A percentile compares a stretch with the other conserved stretches of the same genome.
phyloP scores from a whole-genome alignment of 2,329 filamentous ascomycete species.

The Talaromyces albobiverticillius region DNA sequence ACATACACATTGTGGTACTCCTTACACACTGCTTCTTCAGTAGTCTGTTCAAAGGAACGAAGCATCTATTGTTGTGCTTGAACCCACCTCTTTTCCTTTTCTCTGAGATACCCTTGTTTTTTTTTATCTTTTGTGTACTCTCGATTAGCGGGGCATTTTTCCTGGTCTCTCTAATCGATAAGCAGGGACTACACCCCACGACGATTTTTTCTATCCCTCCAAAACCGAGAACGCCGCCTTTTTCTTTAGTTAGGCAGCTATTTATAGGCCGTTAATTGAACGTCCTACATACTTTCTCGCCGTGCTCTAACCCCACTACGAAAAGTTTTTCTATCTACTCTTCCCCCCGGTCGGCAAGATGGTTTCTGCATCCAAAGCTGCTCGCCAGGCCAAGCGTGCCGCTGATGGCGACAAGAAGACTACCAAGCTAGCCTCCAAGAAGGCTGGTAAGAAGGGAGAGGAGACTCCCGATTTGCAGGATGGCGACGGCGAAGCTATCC shows the following conservation, averaged over 20 bases:
- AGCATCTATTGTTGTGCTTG: neutral
- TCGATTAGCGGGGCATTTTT: slow-evolving; percentile 16
- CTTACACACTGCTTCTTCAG: neutral
- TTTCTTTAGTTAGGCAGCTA: neutral
- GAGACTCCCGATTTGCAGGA: slow-evolving; percentile 56
- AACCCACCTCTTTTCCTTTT: slow-evolving; percentile 1
- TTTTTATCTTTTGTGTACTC: slow-evolving; percentile 10
- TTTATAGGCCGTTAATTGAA: neutral
- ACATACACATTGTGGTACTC: neutral
- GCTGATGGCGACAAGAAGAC: slow-evolving; percentile 71
- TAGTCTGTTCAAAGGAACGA: neutral
- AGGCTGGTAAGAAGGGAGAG: slow-evolving; percentile 51
- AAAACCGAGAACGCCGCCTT: slow-evolving; percentile 15
- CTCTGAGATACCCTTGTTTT: slow-evolving; percentile 13
- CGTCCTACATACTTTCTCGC: neutral
- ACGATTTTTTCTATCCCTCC: slow-evolving; percentile 26
- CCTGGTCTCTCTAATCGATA: slow-evolving; percentile 36
- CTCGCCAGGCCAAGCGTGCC: slow-evolving; percentile 64
- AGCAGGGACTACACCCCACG: slow-evolving; percentile 23
- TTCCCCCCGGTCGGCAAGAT: slow-evolving; percentile 40
- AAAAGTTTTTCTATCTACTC: slow-evolving; percentile 13
- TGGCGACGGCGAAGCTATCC: slow-evolving; percentile 55
- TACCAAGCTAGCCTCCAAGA: slow-evolving; percentile 68
- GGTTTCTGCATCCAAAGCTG: slow-evolving; percentile 68
- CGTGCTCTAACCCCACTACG: neutral